Conservation (phyloP, 768 basidiomycete genomes). For the Phaffia tasmanica region DNA sequence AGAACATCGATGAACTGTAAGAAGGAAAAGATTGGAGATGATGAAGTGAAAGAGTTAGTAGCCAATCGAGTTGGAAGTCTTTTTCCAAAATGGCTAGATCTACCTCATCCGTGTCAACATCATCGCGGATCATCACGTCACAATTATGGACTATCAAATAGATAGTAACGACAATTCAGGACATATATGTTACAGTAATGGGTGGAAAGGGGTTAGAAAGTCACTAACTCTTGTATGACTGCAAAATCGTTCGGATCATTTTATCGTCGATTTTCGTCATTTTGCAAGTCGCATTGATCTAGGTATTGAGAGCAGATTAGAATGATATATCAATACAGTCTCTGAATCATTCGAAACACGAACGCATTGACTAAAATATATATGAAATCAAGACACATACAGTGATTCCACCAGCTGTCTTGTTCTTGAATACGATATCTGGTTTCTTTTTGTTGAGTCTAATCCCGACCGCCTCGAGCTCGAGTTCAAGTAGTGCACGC, state of each 20-base stretch:
- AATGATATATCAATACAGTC: background rate
- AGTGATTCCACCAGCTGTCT: constrained; percentile 83
- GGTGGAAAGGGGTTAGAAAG: background rate
- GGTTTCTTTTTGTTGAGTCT: constrained; percentile 80
- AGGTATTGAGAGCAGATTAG: constrained; percentile 9
- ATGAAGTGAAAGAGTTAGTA: constrained; percentile 35
- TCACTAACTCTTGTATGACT: constrained; percentile 64
- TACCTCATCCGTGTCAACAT: constrained; percentile 45
- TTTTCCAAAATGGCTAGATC: no score
- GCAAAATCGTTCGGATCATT: constrained; percentile 83
- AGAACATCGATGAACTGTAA: constrained; percentile 80
- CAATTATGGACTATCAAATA: constrained; percentile 45
- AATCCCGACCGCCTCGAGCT: constrained; percentile 94
- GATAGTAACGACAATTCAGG: background rate
- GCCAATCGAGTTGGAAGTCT: no score
- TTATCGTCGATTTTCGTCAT: constrained; percentile 89
- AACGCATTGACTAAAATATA: background rate
- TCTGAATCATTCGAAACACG: background rate
- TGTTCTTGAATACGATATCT: constrained; percentile 89
- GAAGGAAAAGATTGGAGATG: constrained; percentile 50
- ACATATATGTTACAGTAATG: background rate
- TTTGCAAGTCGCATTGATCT: constrained; percentile 85
- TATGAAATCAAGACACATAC: constrained; percentile 37
- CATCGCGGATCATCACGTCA: constrained; percentile 97
- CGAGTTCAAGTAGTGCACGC: constrained; percentile 70